Conservation (phyloP, 108 stramenopile genomes). For the Pseudonitzschia multiseries region DNA sequence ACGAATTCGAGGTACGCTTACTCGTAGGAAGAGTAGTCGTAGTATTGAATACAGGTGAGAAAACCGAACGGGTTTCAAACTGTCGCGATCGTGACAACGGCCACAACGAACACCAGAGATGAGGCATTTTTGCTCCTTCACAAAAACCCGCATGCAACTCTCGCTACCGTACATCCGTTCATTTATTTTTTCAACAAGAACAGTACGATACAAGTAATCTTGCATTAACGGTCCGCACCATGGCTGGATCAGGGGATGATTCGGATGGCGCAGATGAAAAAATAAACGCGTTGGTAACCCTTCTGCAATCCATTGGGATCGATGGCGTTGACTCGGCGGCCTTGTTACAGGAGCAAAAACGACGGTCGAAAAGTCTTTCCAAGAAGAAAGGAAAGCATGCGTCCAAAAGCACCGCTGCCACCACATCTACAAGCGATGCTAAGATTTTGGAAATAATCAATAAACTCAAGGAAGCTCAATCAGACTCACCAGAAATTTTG, state of each 20-base stretch:
- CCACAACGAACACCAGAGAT: no score
- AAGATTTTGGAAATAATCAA: conserved; percentile 48
- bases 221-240: neutral
- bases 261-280: conserved; percentile 33
- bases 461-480: conserved; percentile 47
- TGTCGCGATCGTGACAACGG: no score
- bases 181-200: no score
- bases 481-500: conserved; percentile 48
- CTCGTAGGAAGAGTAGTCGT: no score
- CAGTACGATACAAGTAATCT: neutral
- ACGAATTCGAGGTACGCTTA: no score
- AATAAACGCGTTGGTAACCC: conserved; percentile 44
- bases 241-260: conserved; percentile 40
- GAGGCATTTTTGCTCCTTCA: no score
- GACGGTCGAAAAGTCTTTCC: neutral
- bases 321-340: conserved; percentile 32
- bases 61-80: no score
- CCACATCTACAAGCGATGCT: conserved; percentile 25
- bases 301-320: conserved; percentile 44
- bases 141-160: no score
- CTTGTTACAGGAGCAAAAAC: conserved; percentile 27
- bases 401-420: conserved; percentile 1
- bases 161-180: no score
- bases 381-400: conserved; percentile 7
- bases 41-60: no score